A percentile compares a stretch with the other conserved stretches of the same genome.
phyloP scores from a whole-genome alignment of 2,329 filamentous ascomycete genomes.

The Colletotrichum tropicale region DNA sequence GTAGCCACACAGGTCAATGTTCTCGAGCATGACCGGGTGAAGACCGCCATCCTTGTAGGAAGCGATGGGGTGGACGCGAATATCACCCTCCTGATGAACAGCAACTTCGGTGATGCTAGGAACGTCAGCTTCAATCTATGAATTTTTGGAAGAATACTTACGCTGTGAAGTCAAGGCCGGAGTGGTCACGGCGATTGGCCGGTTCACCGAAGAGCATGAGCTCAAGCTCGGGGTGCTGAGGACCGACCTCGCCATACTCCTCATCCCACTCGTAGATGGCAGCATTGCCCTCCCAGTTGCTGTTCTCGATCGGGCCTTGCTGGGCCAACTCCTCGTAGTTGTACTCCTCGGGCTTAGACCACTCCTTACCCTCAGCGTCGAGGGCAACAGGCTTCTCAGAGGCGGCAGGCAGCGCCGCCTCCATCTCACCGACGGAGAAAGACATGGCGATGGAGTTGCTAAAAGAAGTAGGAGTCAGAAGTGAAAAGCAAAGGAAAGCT shows the following conservation, averaged over 20 bases:
- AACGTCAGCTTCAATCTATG: slow-evolving; percentile 26
- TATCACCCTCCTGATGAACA: slow-evolving; percentile 61
- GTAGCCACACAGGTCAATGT: slow-evolving; percentile 77
- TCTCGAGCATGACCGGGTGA: slow-evolving; percentile 82
- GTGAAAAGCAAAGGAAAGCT: accelerated
- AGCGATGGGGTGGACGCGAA: slow-evolving; percentile 55
- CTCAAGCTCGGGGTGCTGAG: slow-evolving; percentile 73
- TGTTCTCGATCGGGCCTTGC: slow-evolving; percentile 5
- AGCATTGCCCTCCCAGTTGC: slow-evolving; percentile 59
- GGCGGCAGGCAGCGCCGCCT: slow-evolving; percentile 32
- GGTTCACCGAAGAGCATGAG: slow-evolving; percentile 72
- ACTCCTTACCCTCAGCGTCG: slow-evolving; percentile 35
- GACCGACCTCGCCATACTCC: slow-evolving; percentile 85
- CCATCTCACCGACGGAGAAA: slow-evolving; percentile 25
- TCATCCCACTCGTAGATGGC: slow-evolving; percentile 82
- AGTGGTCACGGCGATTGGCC: slow-evolving; percentile 47
- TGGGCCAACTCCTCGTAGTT: slow-evolving; percentile 48
- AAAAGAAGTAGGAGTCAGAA: not conserved
- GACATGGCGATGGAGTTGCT: not conserved
- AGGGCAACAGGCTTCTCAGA: slow-evolving; percentile 28
- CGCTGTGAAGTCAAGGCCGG: slow-evolving; percentile 69
- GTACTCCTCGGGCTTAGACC: slow-evolving; percentile 50
- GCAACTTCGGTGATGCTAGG: slow-evolving; percentile 59
- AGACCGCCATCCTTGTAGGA: slow-evolving; percentile 78
- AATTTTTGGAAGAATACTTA: slow-evolving; percentile 37